Evolutionary conservation across 768 basidiomycete species (phyloP).

Genomic region (Pulveroboletus frians): DNA sequence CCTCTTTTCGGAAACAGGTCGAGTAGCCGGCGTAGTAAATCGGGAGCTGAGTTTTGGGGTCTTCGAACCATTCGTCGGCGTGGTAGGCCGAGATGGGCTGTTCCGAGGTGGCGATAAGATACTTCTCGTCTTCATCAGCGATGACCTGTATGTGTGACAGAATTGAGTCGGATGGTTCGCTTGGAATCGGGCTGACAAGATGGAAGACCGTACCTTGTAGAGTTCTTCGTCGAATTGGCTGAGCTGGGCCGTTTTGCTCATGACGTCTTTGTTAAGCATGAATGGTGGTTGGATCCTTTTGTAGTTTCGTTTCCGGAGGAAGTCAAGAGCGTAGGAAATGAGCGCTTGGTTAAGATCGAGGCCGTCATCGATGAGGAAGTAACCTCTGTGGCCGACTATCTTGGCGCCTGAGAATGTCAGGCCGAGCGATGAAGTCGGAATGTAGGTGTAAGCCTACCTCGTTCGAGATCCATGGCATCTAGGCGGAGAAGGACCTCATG

Average conservation of each 20-base stretch:
- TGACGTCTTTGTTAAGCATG: conserved; percentile 96
- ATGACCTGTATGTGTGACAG: conserved; percentile 46
- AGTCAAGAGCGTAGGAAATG: conserved; percentile 92
- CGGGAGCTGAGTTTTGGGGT: conserved; percentile 88
- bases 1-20: conserved; percentile 99
- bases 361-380: conserved; percentile 93
- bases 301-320: conserved; percentile 75
- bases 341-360: conserved; percentile 97
- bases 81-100: conserved; percentile 97
- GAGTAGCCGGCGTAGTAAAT: conserved; percentile 84
- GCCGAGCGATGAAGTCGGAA: conserved; percentile 5
- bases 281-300: conserved; percentile 97
- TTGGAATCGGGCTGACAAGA: neutral
- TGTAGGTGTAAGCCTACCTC: conserved; percentile 47
- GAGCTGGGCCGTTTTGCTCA: conserved; percentile 97
- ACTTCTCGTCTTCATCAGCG: conserved; percentile 90
- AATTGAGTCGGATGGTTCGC: neutral
- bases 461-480: conserved; percentile 95
- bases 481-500: conserved; percentile 92
- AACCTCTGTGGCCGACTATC: conserved; percentile 92
- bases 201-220: conserved; percentile 69
- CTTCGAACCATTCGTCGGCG: conserved; percentile 96
- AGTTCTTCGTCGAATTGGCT: conserved; percentile 98
- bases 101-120: conserved; percentile 97
- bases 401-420: conserved; percentile 63